Percentiles rank a stretch among this genome's conserved stretches.
Conservation (phyloP, 495 filamentous ascomycete genomes). For the Jackrogersella multiformis region DNA sequence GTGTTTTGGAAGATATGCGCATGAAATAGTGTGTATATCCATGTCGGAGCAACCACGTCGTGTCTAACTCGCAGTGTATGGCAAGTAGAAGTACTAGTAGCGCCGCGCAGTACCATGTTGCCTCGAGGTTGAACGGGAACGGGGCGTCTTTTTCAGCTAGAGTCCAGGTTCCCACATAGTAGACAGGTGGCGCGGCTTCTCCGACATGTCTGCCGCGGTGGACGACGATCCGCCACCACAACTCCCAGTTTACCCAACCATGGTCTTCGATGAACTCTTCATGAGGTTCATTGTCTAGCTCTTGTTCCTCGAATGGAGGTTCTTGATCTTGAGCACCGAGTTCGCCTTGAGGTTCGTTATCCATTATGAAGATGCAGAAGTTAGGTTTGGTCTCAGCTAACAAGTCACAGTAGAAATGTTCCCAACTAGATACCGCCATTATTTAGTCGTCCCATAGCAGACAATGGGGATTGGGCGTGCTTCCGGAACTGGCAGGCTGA, state of each 20-base stretch:
- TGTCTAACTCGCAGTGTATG: slow-evolving; percentile 20
- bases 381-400: neutral
- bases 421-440: no score
- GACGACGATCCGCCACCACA: slow-evolving; percentile 33
- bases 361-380: neutral
- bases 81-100: slow-evolving; percentile 18
- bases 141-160: slow-evolving; percentile 10
- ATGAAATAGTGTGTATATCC: slow-evolving; percentile 17
- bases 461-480: slow-evolving; percentile 20
- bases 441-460: neutral
- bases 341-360: neutral
- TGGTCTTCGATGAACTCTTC: neutral
- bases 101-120: slow-evolving; percentile 26
- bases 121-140: slow-evolving; percentile 33
- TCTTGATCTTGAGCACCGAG: neutral
- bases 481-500: slow-evolving; percentile 14
- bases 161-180: slow-evolving; percentile 1
- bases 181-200: neutral
- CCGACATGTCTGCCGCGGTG: slow-evolving; percentile 9
- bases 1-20: slow-evolving; percentile 18
- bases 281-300: neutral
- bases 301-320: neutral
- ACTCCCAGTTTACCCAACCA: slow-evolving; percentile 21
- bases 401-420: neutral
- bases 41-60: slow-evolving; percentile 15